These are phyloP conservation scores for Aspergillus sp. DNA, from an alignment of 2,329 filamentous ascomycete genomes.

Conservation along the genomic window DNA sequence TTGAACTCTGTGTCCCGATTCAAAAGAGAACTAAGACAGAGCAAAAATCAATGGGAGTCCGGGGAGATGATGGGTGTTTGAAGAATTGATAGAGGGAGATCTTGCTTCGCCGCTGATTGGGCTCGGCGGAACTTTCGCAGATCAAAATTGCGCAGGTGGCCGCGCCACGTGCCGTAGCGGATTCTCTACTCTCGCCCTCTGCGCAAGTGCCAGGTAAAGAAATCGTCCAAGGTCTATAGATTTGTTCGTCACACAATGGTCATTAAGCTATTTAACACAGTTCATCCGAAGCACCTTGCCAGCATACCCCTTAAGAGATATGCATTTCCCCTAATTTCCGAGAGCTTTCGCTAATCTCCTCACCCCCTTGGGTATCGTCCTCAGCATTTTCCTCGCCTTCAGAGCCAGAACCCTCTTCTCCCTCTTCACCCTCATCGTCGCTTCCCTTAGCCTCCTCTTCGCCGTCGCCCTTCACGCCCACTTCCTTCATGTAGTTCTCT, in stretches of 20 bases:
- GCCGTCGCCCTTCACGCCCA: constrained; percentile 55
- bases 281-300: constrained; percentile 7
- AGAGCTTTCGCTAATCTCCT: constrained; percentile 27
- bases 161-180: constrained; percentile 33
- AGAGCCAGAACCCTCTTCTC: constrained; percentile 26
- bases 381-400: constrained; percentile 32
- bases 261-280: constrained; percentile 17
- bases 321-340: constrained; percentile 30
- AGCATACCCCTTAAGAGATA: constrained; percentile 25
- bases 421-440: constrained; percentile 34
- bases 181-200: not conserved
- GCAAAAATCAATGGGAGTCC: not conserved
- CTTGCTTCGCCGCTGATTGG: constrained; percentile 4
- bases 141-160: constrained; percentile 34
- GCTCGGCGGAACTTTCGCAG: constrained; percentile 29
- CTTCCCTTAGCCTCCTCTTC: constrained; percentile 43
- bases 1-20: constrained; percentile 8
- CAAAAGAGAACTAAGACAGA: not conserved
- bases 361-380: constrained; percentile 3
- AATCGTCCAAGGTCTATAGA: not conserved
- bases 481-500: constrained; percentile 80
- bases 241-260: constrained; percentile 23
- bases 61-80: constrained; percentile 7
- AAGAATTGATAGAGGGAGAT: constrained; percentile 1
- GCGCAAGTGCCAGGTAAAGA: not conserved